Conservation (phyloP, 257 asterid species). For the Solanum piurae region DNA sequence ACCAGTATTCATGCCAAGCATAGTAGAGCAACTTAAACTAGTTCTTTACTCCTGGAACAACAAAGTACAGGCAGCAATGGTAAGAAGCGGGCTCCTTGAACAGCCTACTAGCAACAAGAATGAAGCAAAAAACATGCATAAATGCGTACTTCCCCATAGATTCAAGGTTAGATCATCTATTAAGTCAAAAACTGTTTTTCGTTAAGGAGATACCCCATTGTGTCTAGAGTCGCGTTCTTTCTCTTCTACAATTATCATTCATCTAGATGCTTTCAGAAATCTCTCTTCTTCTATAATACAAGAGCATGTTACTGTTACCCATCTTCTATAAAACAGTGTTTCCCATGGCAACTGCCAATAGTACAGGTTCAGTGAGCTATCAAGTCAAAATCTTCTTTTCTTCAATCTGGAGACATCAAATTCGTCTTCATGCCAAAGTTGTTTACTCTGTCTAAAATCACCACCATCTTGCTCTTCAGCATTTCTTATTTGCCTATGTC, state of each 20-base stretch:
- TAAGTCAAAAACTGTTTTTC: neutral
- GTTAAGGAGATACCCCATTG: neutral
- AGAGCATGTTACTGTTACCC: neutral
- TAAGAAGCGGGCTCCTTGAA: neutral
- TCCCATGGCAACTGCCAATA: no score
- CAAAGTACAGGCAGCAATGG: neutral
- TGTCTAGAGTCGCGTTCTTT: neutral
- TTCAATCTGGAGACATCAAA: slow-evolving; percentile 48
- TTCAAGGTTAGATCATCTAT: neutral
- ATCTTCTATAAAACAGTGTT: neutral
- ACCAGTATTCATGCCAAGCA: neutral
- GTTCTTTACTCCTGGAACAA: neutral
- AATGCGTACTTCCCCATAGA: neutral
- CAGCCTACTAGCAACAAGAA: neutral
- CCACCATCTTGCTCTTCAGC: slow-evolving; percentile 48
- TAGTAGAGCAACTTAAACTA: neutral
- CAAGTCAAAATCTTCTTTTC: slow-evolving; percentile 62
- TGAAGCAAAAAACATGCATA: neutral
- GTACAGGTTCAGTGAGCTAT: neutral
- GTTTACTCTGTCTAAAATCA: slow-evolving; percentile 24
- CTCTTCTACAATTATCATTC: neutral
- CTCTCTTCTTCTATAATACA: neutral
- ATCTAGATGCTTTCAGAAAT: neutral
- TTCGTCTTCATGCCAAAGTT: slow-evolving; percentile 46
- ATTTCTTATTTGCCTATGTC: slow-evolving; percentile 35